A percentile compares a stretch with the other conserved stretches of the same genome.
Conservation (phyloP, 2,329 filamentous ascomycete species). For the Colletotrichum abscissum region DNA sequence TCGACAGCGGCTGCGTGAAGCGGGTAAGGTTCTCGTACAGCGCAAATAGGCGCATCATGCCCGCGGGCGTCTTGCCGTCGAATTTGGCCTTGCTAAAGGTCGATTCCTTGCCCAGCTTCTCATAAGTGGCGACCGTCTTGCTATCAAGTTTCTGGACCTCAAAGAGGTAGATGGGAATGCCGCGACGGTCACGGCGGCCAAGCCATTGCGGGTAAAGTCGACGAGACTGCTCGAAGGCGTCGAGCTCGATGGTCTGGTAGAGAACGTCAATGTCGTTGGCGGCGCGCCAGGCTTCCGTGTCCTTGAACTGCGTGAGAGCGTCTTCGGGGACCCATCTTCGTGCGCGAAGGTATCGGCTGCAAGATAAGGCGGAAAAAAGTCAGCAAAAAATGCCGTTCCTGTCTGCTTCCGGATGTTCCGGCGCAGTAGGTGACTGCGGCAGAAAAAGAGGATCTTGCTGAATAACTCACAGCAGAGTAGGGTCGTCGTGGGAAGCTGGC, state of each 20-base stretch:
- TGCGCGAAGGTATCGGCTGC: slow-evolving; percentile 86
- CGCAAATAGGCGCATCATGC: slow-evolving; percentile 87
- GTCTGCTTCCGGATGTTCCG: background rate
- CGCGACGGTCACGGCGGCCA: slow-evolving; percentile 86
- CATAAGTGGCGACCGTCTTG: slow-evolving; percentile 84
- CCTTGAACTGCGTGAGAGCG: slow-evolving; percentile 85
- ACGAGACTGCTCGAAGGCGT: slow-evolving; percentile 84
- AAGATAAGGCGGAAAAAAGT: slow-evolving; percentile 7
- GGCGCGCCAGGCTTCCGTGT: slow-evolving; percentile 88
- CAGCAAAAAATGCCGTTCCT: slow-evolving; percentile 4
- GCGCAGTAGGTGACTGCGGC: background rate
- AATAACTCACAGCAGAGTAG: slow-evolving; percentile 72
- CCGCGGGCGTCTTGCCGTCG: slow-evolving; percentile 75
- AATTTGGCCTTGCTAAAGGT: slow-evolving; percentile 71
- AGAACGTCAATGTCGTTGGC: slow-evolving; percentile 82
- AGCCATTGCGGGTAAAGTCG: slow-evolving; percentile 96
- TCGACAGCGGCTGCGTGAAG: slow-evolving; percentile 88
- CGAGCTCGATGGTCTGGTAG: slow-evolving; percentile 87
- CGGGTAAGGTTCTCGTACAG: slow-evolving; percentile 93
- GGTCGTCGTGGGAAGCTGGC: slow-evolving; percentile 76
- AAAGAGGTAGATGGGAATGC: slow-evolving; percentile 92
- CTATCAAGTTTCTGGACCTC: slow-evolving; percentile 85
- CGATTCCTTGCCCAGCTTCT: slow-evolving; percentile 69
- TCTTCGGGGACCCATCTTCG: slow-evolving; percentile 83
- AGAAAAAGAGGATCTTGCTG: background rate